Base-by-base conservation (phyloP, 345 rosid species). In the Rhodamnia argentea region DNA sequence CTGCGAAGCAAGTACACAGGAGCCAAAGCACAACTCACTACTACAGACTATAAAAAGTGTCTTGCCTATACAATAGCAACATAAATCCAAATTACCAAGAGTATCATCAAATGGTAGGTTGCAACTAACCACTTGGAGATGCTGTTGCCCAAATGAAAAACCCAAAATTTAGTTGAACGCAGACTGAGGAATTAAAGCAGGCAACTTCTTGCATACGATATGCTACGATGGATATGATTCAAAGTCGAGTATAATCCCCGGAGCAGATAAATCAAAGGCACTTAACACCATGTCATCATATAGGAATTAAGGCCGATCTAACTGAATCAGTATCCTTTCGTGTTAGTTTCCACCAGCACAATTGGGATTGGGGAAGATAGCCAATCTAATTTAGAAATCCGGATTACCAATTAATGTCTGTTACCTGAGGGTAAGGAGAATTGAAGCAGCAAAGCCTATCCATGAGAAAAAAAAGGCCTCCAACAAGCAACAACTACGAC, bases 371-470 rank as follows among this genome's bases (percentile, higher is more conserved):
- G 81, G 23, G 26, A 37, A 18, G 47, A 70, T 37, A 83, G 52
- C n/a, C 58, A 11, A 15, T 27, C 44, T 13, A 52, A 83, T 0
- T 13, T 24, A 84, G 29, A 62, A 70, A 70, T 70, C 18, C 1
- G 4, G 26, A 37, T 18, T 70, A 37, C 37, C 81, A 37, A 70
- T 3, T 70, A 1, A 5, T 70, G 7, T 9, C 51, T 37, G 22
- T 32, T 84, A 84, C 86, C 86, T 59, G 47, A 70, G 81, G 26
- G 24, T 40, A 10, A 70, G 81, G 50, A 84, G 86, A 84, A 27
- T 32, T 47, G 26, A 84, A 84, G 81, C 86, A 84, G 86, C 86
- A 84, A 23, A 84, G 57, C 56, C 4, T 84, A 26, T 64, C 86
- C 86, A 84, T 84, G 44, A 51, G 26, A 64, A 29, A 50, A 50